Conservation (phyloP, 1,139 yeast genomes). For the Zygosaccharomyces sapae region DNA sequence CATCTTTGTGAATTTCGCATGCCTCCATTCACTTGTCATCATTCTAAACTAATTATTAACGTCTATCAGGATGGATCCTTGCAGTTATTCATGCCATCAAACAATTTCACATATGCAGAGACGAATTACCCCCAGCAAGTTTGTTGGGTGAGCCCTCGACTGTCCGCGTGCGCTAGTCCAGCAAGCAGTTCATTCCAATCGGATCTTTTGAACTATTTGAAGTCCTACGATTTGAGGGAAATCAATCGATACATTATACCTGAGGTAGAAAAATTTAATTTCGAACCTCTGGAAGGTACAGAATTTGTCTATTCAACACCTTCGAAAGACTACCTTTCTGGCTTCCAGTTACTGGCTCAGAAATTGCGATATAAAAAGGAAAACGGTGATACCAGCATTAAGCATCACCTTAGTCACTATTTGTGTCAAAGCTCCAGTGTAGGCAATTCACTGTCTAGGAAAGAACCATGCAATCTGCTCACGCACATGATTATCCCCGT, state of each 20-base stretch:
- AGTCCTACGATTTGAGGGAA: conserved; percentile 38
- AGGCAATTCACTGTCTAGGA: conserved; percentile 48
- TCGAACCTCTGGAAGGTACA: conserved; percentile 45
- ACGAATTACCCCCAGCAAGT: conserved; percentile 58
- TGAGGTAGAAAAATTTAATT: conserved; percentile 40
- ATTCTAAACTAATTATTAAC: conserved; percentile 63
- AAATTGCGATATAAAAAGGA: conserved; percentile 30
- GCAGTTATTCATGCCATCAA: conserved; percentile 56
- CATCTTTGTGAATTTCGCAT: conserved; percentile 27
- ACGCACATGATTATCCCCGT: conserved; percentile 54
- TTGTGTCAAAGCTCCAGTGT: conserved; percentile 59
- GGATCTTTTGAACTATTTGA: conserved; percentile 45
- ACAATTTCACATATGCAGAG: conserved; percentile 54
- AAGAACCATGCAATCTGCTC: conserved; percentile 45
- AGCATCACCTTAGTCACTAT: conserved; percentile 33
- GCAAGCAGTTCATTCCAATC: conserved; percentile 36
- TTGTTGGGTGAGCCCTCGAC: conserved; percentile 57
- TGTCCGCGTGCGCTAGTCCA: conserved; percentile 21
- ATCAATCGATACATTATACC: conserved; percentile 37
- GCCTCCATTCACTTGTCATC: conserved; percentile 48
- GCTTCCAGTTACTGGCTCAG: conserved; percentile 50
- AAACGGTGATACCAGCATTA: conserved; percentile 8
- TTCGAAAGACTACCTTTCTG: conserved; percentile 42
- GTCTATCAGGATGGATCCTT: conserved; percentile 43
- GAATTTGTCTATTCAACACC: conserved; percentile 58